These are phyloP conservation scores for Penicillium italicum DNA, from an alignment of 2,329 filamentous ascomycete genomes.

Conservation along the genomic window DNA sequence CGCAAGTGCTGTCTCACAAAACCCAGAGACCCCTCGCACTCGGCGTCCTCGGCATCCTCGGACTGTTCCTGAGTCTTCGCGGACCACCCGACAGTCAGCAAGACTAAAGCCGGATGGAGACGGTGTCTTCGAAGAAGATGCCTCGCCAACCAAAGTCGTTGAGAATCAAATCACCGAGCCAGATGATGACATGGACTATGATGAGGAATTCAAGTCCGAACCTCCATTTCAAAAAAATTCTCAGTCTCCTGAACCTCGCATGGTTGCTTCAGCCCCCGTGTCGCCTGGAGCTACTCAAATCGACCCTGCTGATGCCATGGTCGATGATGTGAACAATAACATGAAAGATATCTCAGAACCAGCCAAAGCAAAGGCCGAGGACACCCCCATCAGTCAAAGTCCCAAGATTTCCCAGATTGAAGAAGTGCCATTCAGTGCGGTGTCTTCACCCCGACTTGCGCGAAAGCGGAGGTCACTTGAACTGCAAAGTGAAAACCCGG, in stretches of 20 bases:
- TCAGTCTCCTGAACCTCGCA: constrained; percentile 11
- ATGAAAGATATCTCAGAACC: not conserved
- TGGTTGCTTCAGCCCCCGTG: constrained; percentile 13
- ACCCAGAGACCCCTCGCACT: constrained; percentile 30
- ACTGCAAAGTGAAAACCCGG: constrained; percentile 17
- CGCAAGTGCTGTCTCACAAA: constrained; percentile 6
- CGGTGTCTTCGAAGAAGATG: constrained; percentile 18
- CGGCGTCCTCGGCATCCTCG: constrained; percentile 33
- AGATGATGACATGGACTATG: constrained; percentile 12
- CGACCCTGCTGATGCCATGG: not conserved
- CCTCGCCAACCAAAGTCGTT: constrained; percentile 8
- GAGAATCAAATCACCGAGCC: constrained; percentile 9
- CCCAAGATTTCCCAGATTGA: not conserved
- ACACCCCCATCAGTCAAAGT: not conserved
- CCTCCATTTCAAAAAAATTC: constrained; percentile 15
- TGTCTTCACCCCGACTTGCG: constrained; percentile 15
- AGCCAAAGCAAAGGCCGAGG: not conserved
- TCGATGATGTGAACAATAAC: not conserved
- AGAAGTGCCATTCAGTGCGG: not conserved
- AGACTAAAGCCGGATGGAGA: constrained; percentile 28
- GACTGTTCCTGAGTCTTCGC: constrained; percentile 31
- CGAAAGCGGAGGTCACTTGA: constrained; percentile 30
- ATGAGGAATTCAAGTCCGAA: constrained; percentile 12
- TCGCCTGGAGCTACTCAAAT: constrained; percentile 10
- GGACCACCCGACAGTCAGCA: constrained; percentile 36